Base-by-base conservation (phyloP, 2,329 filamentous ascomycete species). In the Periconia digitata region DNA sequence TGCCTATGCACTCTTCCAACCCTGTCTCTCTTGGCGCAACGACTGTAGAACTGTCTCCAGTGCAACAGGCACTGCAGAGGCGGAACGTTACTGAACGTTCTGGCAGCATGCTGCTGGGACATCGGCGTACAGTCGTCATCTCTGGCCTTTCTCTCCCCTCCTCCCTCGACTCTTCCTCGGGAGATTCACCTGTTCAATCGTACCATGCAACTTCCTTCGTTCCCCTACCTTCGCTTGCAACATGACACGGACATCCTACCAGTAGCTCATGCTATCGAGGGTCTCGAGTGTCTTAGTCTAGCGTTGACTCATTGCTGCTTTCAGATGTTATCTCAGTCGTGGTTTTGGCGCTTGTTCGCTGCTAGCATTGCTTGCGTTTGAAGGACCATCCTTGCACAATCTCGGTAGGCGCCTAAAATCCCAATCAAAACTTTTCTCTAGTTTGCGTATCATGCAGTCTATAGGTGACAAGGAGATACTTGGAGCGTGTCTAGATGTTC, bases 311-410 rank as follows among this genome's bases (percentile, higher is more conserved):
- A 32, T 10, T 32, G 27, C 27, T 5, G 4, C 27, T 32, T 32
- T 12, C 3, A 32, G n/a, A 32, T 32, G 27, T 32, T 32, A 13
- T 32, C 4, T 15, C 27, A 32, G 13, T 37, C 24, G 17, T 41
- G 17, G 20, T 23, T n/a, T n/a, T 32, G 24, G 21, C 37, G 44
- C 39, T 32, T 32, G 27, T 4, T 45, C 36, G 38, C 38, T 46
- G 45, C 29, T 24, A 45, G 51, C 53, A 53, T 55, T 49, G 50
- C 45, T 51, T 53, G 50, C 46, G 50, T 43, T 27, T 3, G 27
- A 13, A 32, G 27, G 27, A 15, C 27, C n/a, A 6, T 15, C 27
- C 27, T 13, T 12, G 27, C 27, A 32, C 27, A 10, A 4, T 27
- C 24, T 32, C 27, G 27, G 27, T 32, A 32, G 27, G 27, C 27